phyloP scores from a whole-genome alignment of 208 protist genomes.

The Leishmania aethiopica region DNA sequence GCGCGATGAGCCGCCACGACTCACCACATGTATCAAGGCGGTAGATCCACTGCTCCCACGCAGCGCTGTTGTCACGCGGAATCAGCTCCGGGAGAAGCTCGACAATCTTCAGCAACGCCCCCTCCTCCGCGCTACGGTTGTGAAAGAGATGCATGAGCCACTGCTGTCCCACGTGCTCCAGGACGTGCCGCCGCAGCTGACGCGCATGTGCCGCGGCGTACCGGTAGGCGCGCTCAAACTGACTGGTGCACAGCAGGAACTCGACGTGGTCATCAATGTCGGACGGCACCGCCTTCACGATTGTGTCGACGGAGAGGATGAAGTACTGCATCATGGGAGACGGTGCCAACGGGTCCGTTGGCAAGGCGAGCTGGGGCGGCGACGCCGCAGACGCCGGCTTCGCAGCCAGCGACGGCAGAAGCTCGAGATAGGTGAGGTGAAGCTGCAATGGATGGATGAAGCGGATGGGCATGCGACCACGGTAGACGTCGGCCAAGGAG shows the following conservation, averaged over 20 bases:
- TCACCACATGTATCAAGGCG: slow-evolving; percentile 59
- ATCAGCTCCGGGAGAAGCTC: slow-evolving; percentile 36
- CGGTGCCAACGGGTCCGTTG: slow-evolving; percentile 8
- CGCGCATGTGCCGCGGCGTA: slow-evolving; percentile 27
- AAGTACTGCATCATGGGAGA: slow-evolving; percentile 44
- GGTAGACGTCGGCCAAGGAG: slow-evolving; percentile 53
- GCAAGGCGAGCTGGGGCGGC: neutral
- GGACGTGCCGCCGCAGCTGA: slow-evolving; percentile 34
- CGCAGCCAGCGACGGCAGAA: neutral
- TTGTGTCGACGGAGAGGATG: slow-evolving; percentile 52
- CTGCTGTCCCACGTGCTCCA: slow-evolving; percentile 26
- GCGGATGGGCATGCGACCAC: slow-evolving; percentile 47
- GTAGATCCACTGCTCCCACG: slow-evolving; percentile 80
- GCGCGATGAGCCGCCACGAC: slow-evolving; percentile 52
- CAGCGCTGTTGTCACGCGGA: slow-evolving; percentile 20
- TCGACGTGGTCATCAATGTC: slow-evolving; percentile 74
- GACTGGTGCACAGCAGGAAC: slow-evolving; percentile 43
- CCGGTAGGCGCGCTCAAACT: slow-evolving; percentile 51
- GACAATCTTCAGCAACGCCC: slow-evolving; percentile 23
- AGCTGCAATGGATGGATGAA: slow-evolving; percentile 73
- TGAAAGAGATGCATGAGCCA: slow-evolving; percentile 38
- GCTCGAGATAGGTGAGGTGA: slow-evolving; percentile 38
- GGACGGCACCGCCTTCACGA: slow-evolving; percentile 50
- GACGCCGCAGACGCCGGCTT: neutral
- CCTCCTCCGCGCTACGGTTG: slow-evolving; percentile 1